phyloP scores from a whole-genome alignment of 352 stramenopile species.

The Phytophthora macrochlamydospora region DNA sequence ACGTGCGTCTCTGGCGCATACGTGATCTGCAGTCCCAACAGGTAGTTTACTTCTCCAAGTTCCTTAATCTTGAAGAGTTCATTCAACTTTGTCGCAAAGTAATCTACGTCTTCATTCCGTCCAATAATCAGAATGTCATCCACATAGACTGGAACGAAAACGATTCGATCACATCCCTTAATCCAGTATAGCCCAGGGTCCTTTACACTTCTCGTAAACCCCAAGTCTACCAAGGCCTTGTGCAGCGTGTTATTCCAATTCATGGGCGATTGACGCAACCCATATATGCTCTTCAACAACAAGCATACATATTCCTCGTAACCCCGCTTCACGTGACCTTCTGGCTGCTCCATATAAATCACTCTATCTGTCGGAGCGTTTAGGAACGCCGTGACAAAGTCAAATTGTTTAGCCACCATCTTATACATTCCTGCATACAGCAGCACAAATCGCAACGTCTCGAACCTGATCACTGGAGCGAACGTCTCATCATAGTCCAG shows the following conservation, averaged over 20 bases:
- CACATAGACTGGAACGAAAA: constrained; percentile 7
- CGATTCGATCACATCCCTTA: background rate
- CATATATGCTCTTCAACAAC: constrained; percentile 7
- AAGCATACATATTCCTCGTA: constrained; percentile 11
- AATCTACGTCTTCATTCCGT: constrained; percentile 4
- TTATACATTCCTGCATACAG: constrained; percentile 1
- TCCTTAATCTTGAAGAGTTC: constrained; percentile 10
- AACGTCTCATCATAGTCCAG: constrained; percentile 24
- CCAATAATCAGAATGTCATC: constrained; percentile 9
- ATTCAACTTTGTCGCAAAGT: background rate
- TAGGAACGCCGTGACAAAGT: constrained; percentile 7
- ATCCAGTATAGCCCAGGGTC: constrained; percentile 15
- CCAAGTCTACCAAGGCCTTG: constrained; percentile 4
- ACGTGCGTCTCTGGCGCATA: constrained; percentile 7
- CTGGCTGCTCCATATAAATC: constrained; percentile 16
- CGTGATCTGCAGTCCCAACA: constrained; percentile 12
- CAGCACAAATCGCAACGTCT: constrained; percentile 14
- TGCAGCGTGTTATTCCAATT: constrained; percentile 20
- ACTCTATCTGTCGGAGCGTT: constrained; percentile 8
- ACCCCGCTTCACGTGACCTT: constrained; percentile 7
- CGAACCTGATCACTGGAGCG: constrained; percentile 12
- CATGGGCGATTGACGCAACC: background rate
- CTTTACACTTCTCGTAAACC: constrained; percentile 1
- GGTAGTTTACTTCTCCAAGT: constrained; percentile 9
- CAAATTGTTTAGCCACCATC: constrained; percentile 2